Evolutionary conservation across 2,329 filamentous ascomycete genomes (phyloP).

Genomic region (Fusarium albosuccineum): DNA sequence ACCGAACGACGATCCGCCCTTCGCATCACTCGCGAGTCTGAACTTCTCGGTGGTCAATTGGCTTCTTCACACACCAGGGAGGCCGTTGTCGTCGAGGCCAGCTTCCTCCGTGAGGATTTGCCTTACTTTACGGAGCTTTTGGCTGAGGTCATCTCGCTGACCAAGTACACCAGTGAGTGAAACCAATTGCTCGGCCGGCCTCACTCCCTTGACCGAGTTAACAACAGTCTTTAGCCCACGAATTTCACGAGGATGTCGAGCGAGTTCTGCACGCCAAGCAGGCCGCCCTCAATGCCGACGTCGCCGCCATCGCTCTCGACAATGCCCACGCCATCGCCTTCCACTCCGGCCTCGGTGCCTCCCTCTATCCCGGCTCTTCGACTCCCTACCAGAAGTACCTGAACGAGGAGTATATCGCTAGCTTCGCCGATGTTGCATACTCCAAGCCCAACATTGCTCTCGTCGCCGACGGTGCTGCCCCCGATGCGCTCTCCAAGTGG

Average conservation of each 20-base stretch:
- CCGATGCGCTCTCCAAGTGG: conserved; percentile 86
- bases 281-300: conserved; percentile 74
- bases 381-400: conserved; percentile 84
- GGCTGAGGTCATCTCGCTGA: conserved; percentile 88
- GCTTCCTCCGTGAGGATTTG: conserved; percentile 94
- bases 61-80: conserved; percentile 90
- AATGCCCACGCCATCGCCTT: conserved; percentile 89
- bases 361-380: conserved; percentile 78
- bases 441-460: conserved; percentile 91
- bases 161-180: conserved; percentile 82
- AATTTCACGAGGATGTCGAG: conserved; percentile 90
- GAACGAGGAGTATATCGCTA: conserved; percentile 78
- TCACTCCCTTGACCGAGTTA: conserved; percentile 18
- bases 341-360: conserved; percentile 89
- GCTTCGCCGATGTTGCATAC: conserved; percentile 84
- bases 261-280: conserved; percentile 82
- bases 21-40: conserved; percentile 93
- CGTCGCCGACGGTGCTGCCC: conserved; percentile 87
- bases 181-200: conserved; percentile 17
- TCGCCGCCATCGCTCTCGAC: conserved; percentile 80
- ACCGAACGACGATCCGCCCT: conserved; percentile 90
- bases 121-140: conserved; percentile 98
- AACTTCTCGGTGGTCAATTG: conserved; percentile 94
- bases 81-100: conserved; percentile 91
- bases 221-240: conserved; percentile 72